These are phyloP conservation scores for Trichophaea hybrida DNA, from an alignment of 2,329 filamentous ascomycete species.

Conservation along the genomic window DNA sequence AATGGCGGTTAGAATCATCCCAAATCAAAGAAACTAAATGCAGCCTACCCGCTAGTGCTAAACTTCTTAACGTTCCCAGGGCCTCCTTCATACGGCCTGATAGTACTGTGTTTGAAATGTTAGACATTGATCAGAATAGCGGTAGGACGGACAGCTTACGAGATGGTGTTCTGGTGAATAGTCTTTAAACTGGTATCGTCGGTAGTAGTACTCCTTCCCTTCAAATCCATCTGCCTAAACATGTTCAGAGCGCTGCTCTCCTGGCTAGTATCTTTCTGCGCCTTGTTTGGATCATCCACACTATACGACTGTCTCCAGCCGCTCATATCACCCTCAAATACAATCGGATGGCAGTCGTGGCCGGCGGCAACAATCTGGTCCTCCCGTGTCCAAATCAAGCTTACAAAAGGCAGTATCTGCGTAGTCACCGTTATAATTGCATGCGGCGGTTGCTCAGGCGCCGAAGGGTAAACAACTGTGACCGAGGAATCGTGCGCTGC, in stretches of 20 bases:
- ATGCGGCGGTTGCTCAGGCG: conserved; percentile 73
- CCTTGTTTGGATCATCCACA: conserved; percentile 39
- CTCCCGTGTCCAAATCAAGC: conserved; percentile 81
- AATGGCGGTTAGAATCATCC: conserved; percentile 18
- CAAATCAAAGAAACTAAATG: conserved; percentile 23
- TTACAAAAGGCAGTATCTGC: conserved; percentile 82
- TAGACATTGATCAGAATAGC: not conserved
- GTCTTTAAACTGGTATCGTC: conserved; percentile 93
- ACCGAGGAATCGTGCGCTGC: conserved; percentile 91
- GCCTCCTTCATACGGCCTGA: conserved; percentile 54
- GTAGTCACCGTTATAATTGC: conserved; percentile 86
- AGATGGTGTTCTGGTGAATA: conserved; percentile 92
- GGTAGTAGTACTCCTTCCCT: conserved; percentile 58
- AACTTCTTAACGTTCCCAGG: conserved; percentile 59
- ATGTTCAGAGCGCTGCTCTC: conserved; percentile 95
- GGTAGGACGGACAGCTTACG: conserved; percentile 25
- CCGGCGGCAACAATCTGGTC: conserved; percentile 89
- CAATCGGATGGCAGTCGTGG: conserved; percentile 80
- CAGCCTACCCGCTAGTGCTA: conserved; percentile 51
- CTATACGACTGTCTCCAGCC: conserved; percentile 52
- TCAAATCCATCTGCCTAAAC: conserved; percentile 98
- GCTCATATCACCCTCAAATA: conserved; percentile 60
- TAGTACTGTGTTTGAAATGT: conserved; percentile 34
- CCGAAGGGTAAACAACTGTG: conserved; percentile 88
- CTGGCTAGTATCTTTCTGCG: conserved; percentile 37